Evolutionary conservation across 202 grass and related monocot genomes (phyloP), one percentile per base, ranked within the genome.

Genomic region (Tripidium arundinaceum): DNA sequence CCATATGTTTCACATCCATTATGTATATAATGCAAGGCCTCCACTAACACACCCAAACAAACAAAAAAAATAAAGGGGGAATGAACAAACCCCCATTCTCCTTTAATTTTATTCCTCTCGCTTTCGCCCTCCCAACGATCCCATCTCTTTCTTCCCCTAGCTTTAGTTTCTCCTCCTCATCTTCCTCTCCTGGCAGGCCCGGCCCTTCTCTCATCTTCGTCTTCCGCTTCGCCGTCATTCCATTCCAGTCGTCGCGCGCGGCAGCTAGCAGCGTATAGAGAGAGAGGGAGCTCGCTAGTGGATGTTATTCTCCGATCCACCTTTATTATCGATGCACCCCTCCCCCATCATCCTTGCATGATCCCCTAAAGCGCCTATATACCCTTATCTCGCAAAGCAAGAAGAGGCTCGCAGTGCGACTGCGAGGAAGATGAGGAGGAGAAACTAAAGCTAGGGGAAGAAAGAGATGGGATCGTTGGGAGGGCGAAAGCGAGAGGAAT

Each of bases 11-110:
- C 87, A 89, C 78, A 85, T 66, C 78, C 64, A 76, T 84, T 67
- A 81, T 85, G 81, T 85, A 81, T 89, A 81, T 89, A 89, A 85
- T 85, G 66, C 45, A 81, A 76, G 43, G 29, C 68, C 80, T 74
- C 86, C 86, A 88, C 81, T 77, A 88, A 83, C 82, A 75, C 79
- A 14, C 37, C 37, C 37, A 38, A 8, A 38, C 65, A 61, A 61
- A 73, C 77, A 65, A 33, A 33, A 33, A 33, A 33, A 33, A 33
- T 33, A 75, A 40, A 40, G 42, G 42, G 15, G 63, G 46, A 82
- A 68, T 34, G 70, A 65, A 16, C 37, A 38, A 38, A 8, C 37
- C 63, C 46, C 27, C 58, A 60, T 33, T 4, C 31, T 45, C 45
- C 81, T 74, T 84, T 79, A 62, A 82, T 79, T 62, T 79, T 68